Evolutionary conservation across 2,329 filamentous ascomycete species (phyloP).

Genomic region (Xenosphaeropsis pyriputrescens): DNA sequence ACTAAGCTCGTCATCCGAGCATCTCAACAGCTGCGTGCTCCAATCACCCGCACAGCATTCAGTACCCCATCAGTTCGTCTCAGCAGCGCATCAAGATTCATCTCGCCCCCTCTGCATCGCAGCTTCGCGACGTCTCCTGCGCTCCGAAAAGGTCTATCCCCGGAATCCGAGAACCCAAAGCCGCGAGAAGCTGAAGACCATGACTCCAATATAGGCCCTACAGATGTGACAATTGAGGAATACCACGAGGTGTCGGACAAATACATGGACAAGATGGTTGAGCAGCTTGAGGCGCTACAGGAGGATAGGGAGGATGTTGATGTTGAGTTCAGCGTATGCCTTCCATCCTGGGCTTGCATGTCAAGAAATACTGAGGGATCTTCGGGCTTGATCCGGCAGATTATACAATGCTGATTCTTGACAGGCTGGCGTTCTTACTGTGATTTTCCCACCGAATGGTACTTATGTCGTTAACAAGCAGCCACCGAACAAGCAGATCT

Average conservation of each 20-base stretch:
- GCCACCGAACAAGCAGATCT: slow-evolving; percentile 93
- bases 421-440: slow-evolving; percentile 74
- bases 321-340: slow-evolving; percentile 72
- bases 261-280: slow-evolving; percentile 47
- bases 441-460: slow-evolving; percentile 54
- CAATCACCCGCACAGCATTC: too few species aligned
- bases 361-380: too few species aligned
- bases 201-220: slow-evolving; percentile 32
- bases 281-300: slow-evolving; percentile 55
- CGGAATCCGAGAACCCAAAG: slow-evolving; percentile 39
- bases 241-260: slow-evolving; percentile 68
- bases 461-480: slow-evolving; percentile 98
- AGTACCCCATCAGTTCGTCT: too few species aligned
- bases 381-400: too few species aligned
- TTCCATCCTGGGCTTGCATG: not conserved
- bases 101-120: not conserved
- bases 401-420: too few species aligned
- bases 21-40: not conserved
- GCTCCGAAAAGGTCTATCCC: slow-evolving; percentile 35
- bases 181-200: slow-evolving; percentile 25
- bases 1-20: not conserved
- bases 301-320: slow-evolving; percentile 67
- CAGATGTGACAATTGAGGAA: slow-evolving; percentile 50
- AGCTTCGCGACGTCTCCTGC: not conserved
- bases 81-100: too few species aligned